Evolutionary conservation across 1,139 yeast species (phyloP), one percentile per base, ranked within the genome.

Genomic region (Pneumocystis wakefieldiae): DNA sequence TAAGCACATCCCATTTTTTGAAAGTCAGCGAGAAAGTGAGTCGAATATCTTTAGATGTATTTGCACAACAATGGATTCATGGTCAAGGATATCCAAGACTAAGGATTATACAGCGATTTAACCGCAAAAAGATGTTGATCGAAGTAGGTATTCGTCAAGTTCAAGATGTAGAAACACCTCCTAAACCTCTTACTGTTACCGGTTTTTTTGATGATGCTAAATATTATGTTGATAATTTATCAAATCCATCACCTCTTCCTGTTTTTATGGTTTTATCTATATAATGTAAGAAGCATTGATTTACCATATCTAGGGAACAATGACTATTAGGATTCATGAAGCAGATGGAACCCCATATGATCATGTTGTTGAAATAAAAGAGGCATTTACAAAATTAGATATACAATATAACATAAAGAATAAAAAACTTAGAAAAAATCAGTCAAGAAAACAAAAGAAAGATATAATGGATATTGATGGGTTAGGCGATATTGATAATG

Each of bases 281-380:
- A 57, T 57, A 39, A 19, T 37, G 10, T 57, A 10, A 8, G 29
- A 7, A 19, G 59, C 61, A 32, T 59, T 63, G 3, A 65, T 62
- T 15, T 63, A 0, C 14, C 6, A 14, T 39, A 14, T 37, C 4
- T 29, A 57, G 59, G 99, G 99, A 0, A 97, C 98, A 0, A 89
- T 94, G 87, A 94, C 98, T 0, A 87, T 94, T 57, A 79, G 98
- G 70, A 91, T 94, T 59, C 98, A 94, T 72, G 99, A 94, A 73
- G 95, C 97, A 0, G 98, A 94, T 73, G 98, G 98, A n/a, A 89
- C 97, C 0, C 98, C 99, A 0, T 92, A 94, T 71, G 99, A 94
- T 71, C 99, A 94, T 72, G 92, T 94, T 61, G 96, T 94, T 29
- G 95, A 90, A 68, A 77, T 94, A 64, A 88, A 89, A 70, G 97